Percentiles rank a stretch among this genome's conserved stretches.
Evolutionary conservation across 805 yeast genomes (phyloP).

Genomic region (Hanseniaspora vineae): DNA sequence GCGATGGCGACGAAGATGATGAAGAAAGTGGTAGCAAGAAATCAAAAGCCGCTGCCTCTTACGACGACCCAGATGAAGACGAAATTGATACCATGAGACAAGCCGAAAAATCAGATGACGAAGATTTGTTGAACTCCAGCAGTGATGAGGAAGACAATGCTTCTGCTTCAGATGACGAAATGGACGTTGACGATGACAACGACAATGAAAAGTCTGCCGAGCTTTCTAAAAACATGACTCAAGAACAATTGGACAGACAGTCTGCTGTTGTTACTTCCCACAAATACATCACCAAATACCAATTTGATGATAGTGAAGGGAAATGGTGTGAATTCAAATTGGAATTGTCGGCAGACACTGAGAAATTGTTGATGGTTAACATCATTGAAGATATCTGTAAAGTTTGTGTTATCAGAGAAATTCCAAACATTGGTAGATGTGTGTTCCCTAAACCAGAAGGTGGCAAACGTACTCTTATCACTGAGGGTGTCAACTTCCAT

Average conservation of each 20-base stretch:
- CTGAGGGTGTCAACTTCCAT: slow-evolving; percentile 96
- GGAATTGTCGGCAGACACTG: slow-evolving; percentile 72
- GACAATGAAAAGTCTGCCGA: slow-evolving; percentile 26
- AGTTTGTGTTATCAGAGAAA: slow-evolving; percentile 83
- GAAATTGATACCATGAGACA: slow-evolving; percentile 81
- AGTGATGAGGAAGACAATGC: slow-evolving; percentile 19
- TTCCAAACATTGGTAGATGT: slow-evolving; percentile 86
- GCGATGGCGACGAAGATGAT: slow-evolving; percentile 45
- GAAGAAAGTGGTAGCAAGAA: slow-evolving; percentile 49
- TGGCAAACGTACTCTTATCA: slow-evolving; percentile 66
- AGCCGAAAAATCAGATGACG: slow-evolving; percentile 70
- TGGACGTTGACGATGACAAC: slow-evolving; percentile 28
- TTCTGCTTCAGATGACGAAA: slow-evolving; percentile 31
- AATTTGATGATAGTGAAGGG: slow-evolving; percentile 81
- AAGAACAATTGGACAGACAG: slow-evolving; percentile 73
- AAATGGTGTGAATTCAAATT: slow-evolving; percentile 88
- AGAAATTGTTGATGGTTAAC: slow-evolving; percentile 93
- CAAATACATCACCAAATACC: slow-evolving; percentile 61
- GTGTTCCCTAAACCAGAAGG: slow-evolving; percentile 62
- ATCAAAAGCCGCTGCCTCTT: slow-evolving; percentile 77
- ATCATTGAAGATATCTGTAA: slow-evolving; percentile 87
- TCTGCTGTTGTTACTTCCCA: slow-evolving; percentile 64
- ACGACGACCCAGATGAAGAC: slow-evolving; percentile 92
- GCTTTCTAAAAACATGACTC: slow-evolving; percentile 29
- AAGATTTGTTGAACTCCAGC: slow-evolving; percentile 35